Base-by-base conservation (phyloP, 495 filamentous ascomycete genomes). In the Penicillium diatomitis region DNA sequence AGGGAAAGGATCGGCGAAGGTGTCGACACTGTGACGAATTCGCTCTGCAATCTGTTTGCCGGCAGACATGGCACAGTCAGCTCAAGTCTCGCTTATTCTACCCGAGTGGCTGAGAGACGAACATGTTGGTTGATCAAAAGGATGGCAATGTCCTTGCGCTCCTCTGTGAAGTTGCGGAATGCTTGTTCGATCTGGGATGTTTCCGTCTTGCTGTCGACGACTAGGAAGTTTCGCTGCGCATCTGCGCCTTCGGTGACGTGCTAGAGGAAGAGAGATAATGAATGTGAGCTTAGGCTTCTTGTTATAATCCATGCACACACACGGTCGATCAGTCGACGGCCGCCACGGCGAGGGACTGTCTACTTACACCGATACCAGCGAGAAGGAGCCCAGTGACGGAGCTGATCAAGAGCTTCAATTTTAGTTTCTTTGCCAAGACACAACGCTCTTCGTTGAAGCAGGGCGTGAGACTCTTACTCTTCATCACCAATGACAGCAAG, bases 111-210 rank as follows among this genome's bases (percentile, higher is more conserved):
- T 20, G 29, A 8, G 44, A 7, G 31, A 76, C 84, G 43, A 64
- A 97, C 90, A 72, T 99, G 94, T 71, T 99, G 94, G 61, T 97
- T 99, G 63, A 99, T 97, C 50, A 99, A 69, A 36, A 99, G 63
- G 52, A 99, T 89, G 3, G 88, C 94, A 61, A 99, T 95, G 60
- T 99, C 94, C 66, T 96, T 96, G 53, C 94, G 74, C 66, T 91
- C 77, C 34, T 79, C 79, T 2, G 89, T 92, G 67, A 94, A 99
- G 41, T 77, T 78, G 51, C 92, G 83, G 63, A 99, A 99, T 2
- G 90, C 85, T 34, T 84, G 82, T 66, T 97, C 94, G 62, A 99
- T 96, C 29, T 85, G 77, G 4, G 85, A 74, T 48, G 72, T 90
- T 47, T 92, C 89, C 32, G 90, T 96, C 76, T 96, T 96, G 60